These are phyloP conservation scores for Phytophthora podocarpi DNA, from an alignment of 352 stramenopile genomes.

Conservation along the genomic window DNA sequence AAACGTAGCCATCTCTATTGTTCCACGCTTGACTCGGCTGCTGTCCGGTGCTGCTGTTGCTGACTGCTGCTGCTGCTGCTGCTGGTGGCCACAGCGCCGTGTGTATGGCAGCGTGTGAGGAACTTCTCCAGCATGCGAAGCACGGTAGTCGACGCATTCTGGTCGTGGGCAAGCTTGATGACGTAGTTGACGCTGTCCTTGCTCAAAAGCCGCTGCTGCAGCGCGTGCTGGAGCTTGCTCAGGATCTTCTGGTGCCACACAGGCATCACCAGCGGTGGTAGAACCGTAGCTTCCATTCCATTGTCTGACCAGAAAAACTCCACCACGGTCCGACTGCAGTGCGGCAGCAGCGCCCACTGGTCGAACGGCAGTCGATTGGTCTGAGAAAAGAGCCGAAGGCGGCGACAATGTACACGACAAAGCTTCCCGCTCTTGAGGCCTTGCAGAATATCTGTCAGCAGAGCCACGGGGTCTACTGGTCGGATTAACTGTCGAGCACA, in stretches of 20 bases:
- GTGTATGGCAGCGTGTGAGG: conserved; percentile 33
- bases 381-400: conserved; percentile 58
- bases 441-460: conserved; percentile 41
- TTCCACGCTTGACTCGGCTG: not conserved
- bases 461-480: conserved; percentile 35
- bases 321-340: conserved; percentile 35
- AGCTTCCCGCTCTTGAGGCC: conserved; percentile 34
- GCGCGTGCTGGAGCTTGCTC: conserved; percentile 41
- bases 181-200: conserved; percentile 66
- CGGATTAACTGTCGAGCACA: conserved; percentile 59
- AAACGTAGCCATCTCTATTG: conserved; percentile 7
- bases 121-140: conserved; percentile 58
- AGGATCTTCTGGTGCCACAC: conserved; percentile 62
- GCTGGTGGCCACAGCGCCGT: not conserved
- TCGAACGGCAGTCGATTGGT: conserved; percentile 55
- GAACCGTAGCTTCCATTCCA: not conserved
- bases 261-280: conserved; percentile 4
- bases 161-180: conserved; percentile 46
- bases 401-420: conserved; percentile 44
- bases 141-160: conserved; percentile 33
- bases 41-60: not conserved
- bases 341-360: conserved; percentile 47
- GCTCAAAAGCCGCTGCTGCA: conserved; percentile 57
- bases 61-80: not conserved
- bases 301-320: conserved; percentile 47